phyloP scores from a whole-genome alignment of 345 rosid genomes.

The Boechera stricta region DNA sequence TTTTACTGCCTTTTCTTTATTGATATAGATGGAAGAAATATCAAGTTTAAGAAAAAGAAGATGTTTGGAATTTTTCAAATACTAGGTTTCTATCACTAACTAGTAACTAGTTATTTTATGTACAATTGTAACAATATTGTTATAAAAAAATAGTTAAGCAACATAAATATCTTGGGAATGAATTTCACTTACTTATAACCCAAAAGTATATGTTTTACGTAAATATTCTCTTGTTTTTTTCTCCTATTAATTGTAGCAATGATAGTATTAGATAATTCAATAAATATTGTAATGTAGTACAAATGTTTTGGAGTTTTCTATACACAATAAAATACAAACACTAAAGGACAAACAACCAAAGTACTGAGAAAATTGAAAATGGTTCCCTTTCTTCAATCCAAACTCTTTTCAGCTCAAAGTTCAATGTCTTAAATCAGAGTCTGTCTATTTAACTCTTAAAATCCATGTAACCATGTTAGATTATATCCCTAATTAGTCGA shows the following conservation, averaged over 20 bases:
- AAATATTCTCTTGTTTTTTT: slow-evolving; percentile 2
- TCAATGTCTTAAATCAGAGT: slow-evolving; percentile 37
- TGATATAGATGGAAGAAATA: neutral
- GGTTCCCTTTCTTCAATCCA: slow-evolving; percentile 42
- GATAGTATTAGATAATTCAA: slow-evolving; percentile 7
- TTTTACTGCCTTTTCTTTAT: neutral
- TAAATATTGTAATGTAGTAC: slow-evolving; percentile 21
- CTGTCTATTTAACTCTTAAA: slow-evolving; percentile 11
- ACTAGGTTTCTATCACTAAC: no score
- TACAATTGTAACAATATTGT: no score
- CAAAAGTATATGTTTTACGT: neutral
- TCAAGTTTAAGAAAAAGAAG: neutral
- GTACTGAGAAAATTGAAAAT: slow-evolving; percentile 31
- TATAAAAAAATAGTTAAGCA: no score
- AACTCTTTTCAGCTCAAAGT: slow-evolving; percentile 39
- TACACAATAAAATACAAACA: slow-evolving; percentile 27
- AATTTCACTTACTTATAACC: neutral
- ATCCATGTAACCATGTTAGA: slow-evolving; percentile 27
- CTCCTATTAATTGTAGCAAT: slow-evolving; percentile 13
- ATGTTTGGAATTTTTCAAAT: neutral
- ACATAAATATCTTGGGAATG: neutral
- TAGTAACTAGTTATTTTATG: no score
- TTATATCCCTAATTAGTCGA: slow-evolving; percentile 5
- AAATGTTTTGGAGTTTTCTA: slow-evolving; percentile 27
- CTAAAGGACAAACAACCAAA: slow-evolving; percentile 36